These are phyloP conservation scores for Trypanosomatidae sp. DNA, from an alignment of 208 protist species.

Conservation along the genomic window DNA sequence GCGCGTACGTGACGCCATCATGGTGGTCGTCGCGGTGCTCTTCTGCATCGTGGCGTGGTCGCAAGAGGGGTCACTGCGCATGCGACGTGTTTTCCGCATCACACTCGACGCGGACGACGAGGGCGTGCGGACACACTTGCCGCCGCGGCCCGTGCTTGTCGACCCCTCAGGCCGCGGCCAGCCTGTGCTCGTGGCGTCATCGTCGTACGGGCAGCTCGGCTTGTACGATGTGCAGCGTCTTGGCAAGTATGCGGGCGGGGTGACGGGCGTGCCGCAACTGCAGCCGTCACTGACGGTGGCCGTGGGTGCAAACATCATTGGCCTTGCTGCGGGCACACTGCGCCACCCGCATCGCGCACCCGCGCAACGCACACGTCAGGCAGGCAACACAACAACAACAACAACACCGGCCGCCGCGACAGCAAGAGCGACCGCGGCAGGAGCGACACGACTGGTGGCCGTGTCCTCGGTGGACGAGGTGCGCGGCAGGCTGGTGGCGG, in stretches of 20 bases:
- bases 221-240: no score
- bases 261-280: no score
- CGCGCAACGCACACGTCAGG: conserved; percentile 28
- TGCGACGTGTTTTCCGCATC: conserved; percentile 53
- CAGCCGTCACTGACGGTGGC: no score
- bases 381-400: no score
- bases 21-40: conserved; percentile 46
- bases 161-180: conserved; percentile 29
- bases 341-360: conserved; percentile 26
- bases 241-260: no score
- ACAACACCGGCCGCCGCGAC: no score
- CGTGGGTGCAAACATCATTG: no score
- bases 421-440: no score
- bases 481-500: conserved; percentile 19
- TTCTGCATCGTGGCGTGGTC: conserved; percentile 73
- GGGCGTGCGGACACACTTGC: conserved; percentile 15
- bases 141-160: conserved; percentile 54
- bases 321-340: no score
- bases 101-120: conserved; percentile 15
- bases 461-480: conserved; percentile 19
- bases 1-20: conserved; percentile 67
- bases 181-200: conserved; percentile 30
- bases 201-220: conserved; percentile 13
- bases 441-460: conserved; percentile 47
- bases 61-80: conserved; percentile 53